phyloP scores from a whole-genome alignment of 805 yeast genomes.

The Candida wancherniae region DNA sequence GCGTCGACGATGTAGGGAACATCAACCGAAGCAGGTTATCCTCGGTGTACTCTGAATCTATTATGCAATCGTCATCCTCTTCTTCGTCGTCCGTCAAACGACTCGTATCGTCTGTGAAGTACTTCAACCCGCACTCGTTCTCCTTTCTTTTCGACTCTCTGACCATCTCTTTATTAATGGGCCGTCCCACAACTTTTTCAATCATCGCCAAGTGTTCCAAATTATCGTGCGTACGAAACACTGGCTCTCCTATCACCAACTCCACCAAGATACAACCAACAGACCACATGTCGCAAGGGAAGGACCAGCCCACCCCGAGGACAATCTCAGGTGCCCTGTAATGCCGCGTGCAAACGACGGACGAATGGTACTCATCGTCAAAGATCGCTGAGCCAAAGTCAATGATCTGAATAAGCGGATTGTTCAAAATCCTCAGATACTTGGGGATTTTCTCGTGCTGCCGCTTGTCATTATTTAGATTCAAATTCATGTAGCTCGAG shows the following conservation, averaged over 20 bases:
- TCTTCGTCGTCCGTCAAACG: constrained; percentile 9
- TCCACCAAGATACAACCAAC: constrained; percentile 92
- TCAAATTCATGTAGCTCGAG: constrained; percentile 27
- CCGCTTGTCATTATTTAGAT: constrained; percentile 8
- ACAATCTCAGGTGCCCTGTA: constrained; percentile 97
- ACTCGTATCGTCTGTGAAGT: constrained; percentile 25
- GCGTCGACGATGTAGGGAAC: constrained; percentile 38
- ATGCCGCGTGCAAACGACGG: constrained; percentile 90
- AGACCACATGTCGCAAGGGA: constrained; percentile 96
- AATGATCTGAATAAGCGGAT: constrained; percentile 82
- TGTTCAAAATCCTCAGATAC: constrained; percentile 49
- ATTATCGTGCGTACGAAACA: constrained; percentile 93
- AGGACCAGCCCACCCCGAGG: constrained; percentile 93
- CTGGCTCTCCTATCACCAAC: constrained; percentile 86
- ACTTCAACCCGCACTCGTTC: constrained; percentile 39
- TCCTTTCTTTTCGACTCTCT: constrained; percentile 27
- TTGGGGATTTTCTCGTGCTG: constrained; percentile 26
- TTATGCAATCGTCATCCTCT: constrained; percentile 25
- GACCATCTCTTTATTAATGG: constrained; percentile 44
- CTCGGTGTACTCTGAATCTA: constrained; percentile 24
- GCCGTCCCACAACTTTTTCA: constrained; percentile 67
- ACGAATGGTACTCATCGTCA: constrained; percentile 88
- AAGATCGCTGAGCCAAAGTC: constrained; percentile 98
- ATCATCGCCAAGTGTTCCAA: constrained; percentile 93
- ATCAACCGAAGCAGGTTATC: constrained; percentile 25